Evolutionary conservation across 495 filamentous ascomycete species (phyloP), one percentile per base, ranked within the genome.

Genomic region (Trichoderma asperelloides): DNA sequence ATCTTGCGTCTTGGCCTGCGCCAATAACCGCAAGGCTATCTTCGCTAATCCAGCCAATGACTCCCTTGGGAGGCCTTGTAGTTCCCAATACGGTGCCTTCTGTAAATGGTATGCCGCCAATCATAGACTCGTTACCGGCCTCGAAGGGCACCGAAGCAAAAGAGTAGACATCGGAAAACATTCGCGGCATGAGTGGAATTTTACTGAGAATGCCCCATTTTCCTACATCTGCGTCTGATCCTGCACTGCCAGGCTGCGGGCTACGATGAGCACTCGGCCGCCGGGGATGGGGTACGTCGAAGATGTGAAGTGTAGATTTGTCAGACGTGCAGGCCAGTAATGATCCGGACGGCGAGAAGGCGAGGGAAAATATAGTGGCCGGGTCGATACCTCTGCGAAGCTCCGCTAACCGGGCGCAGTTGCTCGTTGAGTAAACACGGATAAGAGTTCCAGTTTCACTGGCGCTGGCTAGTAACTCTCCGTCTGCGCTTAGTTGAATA

Each of bases 371-470:
- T 71, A 98, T 89, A 25, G 86, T 84, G 25, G 95, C 93, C 62
- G 87, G 89, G 71, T 98, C 95, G 33, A 94, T 88, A 27, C 95
- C 95, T 8, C 95, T 87, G 28, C 95, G 88, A 51, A 97, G 78
- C 75, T 98, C 95, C 18, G 85, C 88, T 47, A 96, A 77, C 60
- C 89, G 87, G 45, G 91, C 88, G 72, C 90, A 91, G 69, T 88
- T 96, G 47, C 77, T 79, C 0, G 90, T 91, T 33, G 89, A 84
- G 75, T 88, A 97, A 13, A 97, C 81, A 37, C 95, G 90, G 70
- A 98, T 84, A 51, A 98, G 77, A 2, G 95, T 98, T 23, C 95
- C 95, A 87, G 93, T 88, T 74, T 97, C 92, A 76, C 93, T 96
- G 5, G 95, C 95, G 3, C 94, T 97, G 18, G 93, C 95, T 27